Conservation (phyloP, 257 asterid genomes). For the Gentiana macrophylla region DNA sequence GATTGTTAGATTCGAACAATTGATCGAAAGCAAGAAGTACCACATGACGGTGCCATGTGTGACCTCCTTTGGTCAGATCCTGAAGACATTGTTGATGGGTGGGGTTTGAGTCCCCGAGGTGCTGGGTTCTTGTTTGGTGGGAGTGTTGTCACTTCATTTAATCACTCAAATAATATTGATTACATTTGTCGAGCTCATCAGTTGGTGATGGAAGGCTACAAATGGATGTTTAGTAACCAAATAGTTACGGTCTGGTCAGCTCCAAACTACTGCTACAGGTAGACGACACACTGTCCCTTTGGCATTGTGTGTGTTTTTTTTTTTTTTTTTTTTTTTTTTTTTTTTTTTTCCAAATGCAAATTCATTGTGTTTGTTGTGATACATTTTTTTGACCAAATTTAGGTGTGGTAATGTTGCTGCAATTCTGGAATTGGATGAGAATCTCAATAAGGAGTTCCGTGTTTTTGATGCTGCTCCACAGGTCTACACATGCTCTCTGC, state of each 20-base stretch:
- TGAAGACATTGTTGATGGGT: conserved; percentile 88
- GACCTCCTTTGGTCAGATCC: conserved; percentile 99
- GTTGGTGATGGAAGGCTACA: conserved; percentile 95
- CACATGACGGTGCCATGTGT: conserved; percentile 99
- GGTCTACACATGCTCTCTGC: conserved; percentile 28
- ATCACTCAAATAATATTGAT: conserved; percentile 74
- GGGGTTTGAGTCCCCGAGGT: conserved; percentile 99
- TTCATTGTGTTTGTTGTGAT: not conserved
- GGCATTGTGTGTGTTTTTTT: too few species aligned
- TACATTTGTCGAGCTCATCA: conserved; percentile 98
- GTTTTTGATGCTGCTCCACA: conserved; percentile 98
- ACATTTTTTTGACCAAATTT: conserved; percentile 11
- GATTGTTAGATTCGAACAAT: conserved; percentile 65
- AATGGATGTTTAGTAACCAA: conserved; percentile 93
- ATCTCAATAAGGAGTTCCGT: conserved; percentile 64
- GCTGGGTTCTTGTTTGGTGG: conserved; percentile 97
- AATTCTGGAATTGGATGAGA: conserved; percentile 82
- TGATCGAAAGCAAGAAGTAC: conserved; percentile 97
- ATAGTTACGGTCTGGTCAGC: conserved; percentile 99
- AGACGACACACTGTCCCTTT: not conserved
- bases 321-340: too few species aligned
- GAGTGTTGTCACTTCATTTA: conserved; percentile 72
- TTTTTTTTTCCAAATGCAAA: not conserved
- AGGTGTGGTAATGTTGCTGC: conserved; percentile 99
- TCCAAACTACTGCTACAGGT: conserved; percentile 98